Evolutionary conservation across 306 rosid species (phyloP).

Genomic region (Quercus rubra): DNA sequence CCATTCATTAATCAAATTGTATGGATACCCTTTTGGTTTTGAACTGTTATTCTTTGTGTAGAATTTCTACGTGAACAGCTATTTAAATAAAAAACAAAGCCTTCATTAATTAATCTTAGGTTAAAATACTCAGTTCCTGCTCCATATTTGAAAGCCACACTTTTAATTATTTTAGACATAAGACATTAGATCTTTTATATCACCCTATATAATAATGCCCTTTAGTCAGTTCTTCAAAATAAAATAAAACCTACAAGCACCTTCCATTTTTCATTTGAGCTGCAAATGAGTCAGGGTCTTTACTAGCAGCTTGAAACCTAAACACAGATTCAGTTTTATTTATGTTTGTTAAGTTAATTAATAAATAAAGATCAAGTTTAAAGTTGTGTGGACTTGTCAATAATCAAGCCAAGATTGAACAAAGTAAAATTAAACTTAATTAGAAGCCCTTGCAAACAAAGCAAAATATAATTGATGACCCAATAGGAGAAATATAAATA

Average conservation of each 20-base stretch:
- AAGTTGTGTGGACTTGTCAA: background rate
- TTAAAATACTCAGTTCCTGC: background rate
- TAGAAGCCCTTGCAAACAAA: background rate
- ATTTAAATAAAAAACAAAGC: background rate
- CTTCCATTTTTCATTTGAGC: background rate
- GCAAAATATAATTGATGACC: too few species aligned
- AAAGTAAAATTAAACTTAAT: background rate
- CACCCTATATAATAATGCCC: too few species aligned
- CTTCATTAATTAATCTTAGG: background rate
- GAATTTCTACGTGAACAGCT: background rate
- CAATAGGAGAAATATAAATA: too few species aligned
- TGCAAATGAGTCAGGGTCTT: background rate
- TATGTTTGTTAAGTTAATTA: background rate
- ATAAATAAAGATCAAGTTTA: background rate
- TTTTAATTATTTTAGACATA: too few species aligned
- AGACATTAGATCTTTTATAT: too few species aligned
- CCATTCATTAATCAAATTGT: constrained; percentile 3
- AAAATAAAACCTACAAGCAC: background rate
- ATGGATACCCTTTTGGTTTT: background rate
- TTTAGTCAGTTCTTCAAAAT: background rate
- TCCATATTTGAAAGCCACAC: background rate
- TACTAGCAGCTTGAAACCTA: background rate
- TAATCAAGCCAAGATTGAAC: background rate
- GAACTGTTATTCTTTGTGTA: background rate
- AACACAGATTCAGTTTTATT: background rate